Conservation (phyloP, 306 rosid genomes). For the Lathyrus tuberosus region DNA sequence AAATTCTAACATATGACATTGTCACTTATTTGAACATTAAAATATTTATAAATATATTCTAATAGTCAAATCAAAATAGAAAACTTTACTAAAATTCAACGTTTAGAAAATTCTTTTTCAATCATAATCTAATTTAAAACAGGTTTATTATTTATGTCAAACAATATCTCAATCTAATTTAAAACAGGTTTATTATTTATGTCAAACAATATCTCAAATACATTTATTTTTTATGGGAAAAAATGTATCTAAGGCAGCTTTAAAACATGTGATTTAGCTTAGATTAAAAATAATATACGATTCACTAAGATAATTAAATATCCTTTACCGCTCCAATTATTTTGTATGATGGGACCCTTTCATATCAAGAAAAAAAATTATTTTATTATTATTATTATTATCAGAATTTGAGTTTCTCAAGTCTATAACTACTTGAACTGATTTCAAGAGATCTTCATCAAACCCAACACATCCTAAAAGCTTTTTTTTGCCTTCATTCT, state of each 20-base stretch:
- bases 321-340: conserved; percentile 45
- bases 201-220: too few relatives aligned
- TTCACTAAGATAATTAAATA: conserved; percentile 14
- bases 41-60: too few relatives aligned
- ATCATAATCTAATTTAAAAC: too few relatives aligned
- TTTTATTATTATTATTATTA: neutral
- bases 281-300: neutral
- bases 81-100: too few relatives aligned
- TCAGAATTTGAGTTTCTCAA: conserved; percentile 22
- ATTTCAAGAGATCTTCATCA: conserved; percentile 36
- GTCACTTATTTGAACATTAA: too few relatives aligned
- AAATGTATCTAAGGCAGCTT: neutral
- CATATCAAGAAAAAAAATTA: conserved; percentile 19
- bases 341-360: conserved; percentile 34
- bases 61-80: too few relatives aligned
- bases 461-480: conserved; percentile 34
- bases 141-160: too few relatives aligned
- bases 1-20: too few relatives aligned
- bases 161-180: too few relatives aligned
- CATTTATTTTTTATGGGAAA: too few relatives aligned
- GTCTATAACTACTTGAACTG: conserved; percentile 40
- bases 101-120: too few relatives aligned
- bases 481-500: conserved; percentile 46
- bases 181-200: too few relatives aligned
- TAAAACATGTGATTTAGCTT: conserved; percentile 1